Evolutionary conservation across 352 stramenopile species (phyloP).

Genomic region (Blastocystis hominis): DNA sequence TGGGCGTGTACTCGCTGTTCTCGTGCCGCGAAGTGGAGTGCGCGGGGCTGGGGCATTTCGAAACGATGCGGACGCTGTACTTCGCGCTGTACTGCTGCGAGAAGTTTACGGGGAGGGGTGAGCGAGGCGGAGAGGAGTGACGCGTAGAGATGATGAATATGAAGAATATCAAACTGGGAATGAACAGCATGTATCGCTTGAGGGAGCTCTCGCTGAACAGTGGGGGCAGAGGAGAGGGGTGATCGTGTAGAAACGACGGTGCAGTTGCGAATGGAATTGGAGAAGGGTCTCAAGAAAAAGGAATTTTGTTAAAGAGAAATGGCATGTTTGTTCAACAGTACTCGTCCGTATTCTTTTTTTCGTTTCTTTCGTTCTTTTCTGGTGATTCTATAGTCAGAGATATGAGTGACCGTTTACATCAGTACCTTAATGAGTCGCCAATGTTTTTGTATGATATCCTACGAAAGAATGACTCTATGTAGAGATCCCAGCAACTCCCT

Average conservation of each 20-base stretch:
- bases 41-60: background rate
- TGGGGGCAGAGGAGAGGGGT: background rate
- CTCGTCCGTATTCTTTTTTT: background rate
- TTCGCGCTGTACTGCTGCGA: slow-evolving; percentile 6
- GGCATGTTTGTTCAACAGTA: background rate
- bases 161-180: background rate
- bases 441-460: background rate
- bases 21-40: background rate
- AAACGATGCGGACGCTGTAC: background rate
- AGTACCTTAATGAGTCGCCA: background rate
- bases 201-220: background rate
- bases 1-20: slow-evolving; percentile 25
- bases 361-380: background rate
- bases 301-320: background rate
- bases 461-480: background rate
- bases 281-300: background rate
- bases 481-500: background rate
- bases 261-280: background rate
- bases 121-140: background rate
- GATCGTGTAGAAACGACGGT: slow-evolving; percentile 3
- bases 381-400: background rate
- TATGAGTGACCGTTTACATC: background rate
- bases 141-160: slow-evolving; percentile 1
- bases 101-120: background rate
- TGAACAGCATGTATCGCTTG: background rate